phyloP scores from a whole-genome alignment of 306 rosid genomes.

The Sophora flavescens region DNA sequence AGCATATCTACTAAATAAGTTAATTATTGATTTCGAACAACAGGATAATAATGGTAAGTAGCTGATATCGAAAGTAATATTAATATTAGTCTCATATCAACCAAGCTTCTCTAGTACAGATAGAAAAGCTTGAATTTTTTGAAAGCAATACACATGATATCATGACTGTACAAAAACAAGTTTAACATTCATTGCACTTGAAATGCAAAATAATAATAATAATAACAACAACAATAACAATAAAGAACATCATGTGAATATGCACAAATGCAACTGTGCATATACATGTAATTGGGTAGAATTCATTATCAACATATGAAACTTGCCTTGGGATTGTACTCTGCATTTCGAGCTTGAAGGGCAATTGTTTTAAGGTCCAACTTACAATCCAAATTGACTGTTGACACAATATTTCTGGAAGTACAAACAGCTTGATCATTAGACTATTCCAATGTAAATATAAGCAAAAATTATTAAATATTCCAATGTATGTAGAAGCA shows the following conservation, averaged over 20 bases:
- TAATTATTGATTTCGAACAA: neutral
- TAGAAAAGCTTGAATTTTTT: too few relatives aligned
- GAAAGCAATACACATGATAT: neutral
- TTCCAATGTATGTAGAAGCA: neutral
- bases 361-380: conserved; percentile 94
- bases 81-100: conserved; percentile 23
- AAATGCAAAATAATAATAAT: neutral
- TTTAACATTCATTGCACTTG: neutral
- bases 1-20: neutral
- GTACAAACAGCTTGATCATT: conserved; percentile 30
- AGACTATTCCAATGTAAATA: conserved; percentile 8
- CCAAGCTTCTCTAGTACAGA: neutral
- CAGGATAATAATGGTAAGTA: neutral
- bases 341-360: conserved; percentile 93
- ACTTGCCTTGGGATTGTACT: conserved; percentile 96
- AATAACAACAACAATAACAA: too few relatives aligned
- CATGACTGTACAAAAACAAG: neutral
- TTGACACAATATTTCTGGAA: conserved; percentile 88
- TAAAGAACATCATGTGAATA: neutral
- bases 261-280: neutral
- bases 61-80: neutral
- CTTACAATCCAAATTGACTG: conserved; percentile 93
- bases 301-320: neutral
- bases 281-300: conserved; percentile 4
- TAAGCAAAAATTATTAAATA: neutral